Percentiles rank a stretch among this genome's conserved stretches.
phyloP scores from a whole-genome alignment of 1,284 basidiomycete species.

The Dichomitus squalens region DNA sequence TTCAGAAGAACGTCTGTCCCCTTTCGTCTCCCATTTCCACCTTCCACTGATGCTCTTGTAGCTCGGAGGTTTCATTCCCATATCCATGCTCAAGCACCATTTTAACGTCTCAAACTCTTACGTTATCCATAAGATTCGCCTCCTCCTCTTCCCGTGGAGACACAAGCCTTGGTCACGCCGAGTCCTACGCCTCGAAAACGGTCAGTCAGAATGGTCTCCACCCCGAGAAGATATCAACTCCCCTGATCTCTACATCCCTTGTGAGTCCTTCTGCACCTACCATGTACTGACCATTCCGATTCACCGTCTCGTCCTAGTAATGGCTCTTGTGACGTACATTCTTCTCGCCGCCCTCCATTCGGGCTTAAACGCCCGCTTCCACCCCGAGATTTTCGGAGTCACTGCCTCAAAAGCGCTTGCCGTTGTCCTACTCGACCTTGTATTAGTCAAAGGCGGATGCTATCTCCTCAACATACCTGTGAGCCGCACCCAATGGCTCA shows the following conservation, averaged over 20 bases:
- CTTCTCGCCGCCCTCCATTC: constrained; percentile 85
- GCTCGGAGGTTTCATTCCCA: constrained; percentile 81
- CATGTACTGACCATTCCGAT: not conserved
- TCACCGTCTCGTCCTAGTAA: constrained; percentile 52
- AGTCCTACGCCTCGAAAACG: constrained; percentile 62
- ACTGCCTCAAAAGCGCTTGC: constrained; percentile 83
- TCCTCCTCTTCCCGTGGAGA: constrained; percentile 96
- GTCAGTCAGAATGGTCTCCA: constrained; percentile 80
- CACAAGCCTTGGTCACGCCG: constrained; percentile 84
- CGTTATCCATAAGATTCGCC: constrained; percentile 87
- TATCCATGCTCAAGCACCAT: constrained; percentile 85
- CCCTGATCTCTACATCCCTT: constrained; percentile 96
- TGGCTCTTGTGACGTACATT: constrained; percentile 97
- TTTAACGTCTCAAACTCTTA: constrained; percentile 98
- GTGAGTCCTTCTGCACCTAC: constrained; percentile 48
- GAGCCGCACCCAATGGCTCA: not conserved
- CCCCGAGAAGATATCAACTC: constrained; percentile 96
- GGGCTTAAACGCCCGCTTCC: constrained; percentile 83
- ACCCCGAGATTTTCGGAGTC: constrained; percentile 89
- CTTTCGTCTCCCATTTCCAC: not conserved
- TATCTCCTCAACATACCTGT: constrained; percentile 61
- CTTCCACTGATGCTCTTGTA: constrained; percentile 34
- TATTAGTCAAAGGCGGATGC: constrained; percentile 88
- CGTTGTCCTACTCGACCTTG: constrained; percentile 85
- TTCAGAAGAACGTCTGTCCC: constrained; percentile 85